Evolutionary conservation across 1,284 basidiomycete species (phyloP), one percentile per base, ranked within the genome.

Genomic region (Rhizoctonia solani): DNA sequence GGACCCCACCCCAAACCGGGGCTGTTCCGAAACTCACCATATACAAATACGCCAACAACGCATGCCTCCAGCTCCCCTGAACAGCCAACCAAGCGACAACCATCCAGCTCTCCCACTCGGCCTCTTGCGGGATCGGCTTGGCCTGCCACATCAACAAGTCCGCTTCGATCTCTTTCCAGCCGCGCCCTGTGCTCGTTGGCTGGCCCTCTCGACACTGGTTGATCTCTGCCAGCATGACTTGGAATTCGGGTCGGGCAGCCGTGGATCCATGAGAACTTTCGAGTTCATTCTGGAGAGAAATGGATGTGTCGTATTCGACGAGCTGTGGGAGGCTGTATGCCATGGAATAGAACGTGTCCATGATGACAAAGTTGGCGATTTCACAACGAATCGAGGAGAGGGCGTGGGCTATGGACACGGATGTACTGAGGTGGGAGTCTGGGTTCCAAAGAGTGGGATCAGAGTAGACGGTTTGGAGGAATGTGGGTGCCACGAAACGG

Each of bases 11-110:
- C 37, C 8, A 39, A 16, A 39, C 37, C 37, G 16, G 37, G 8
- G 9, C 16, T 8, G 37, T 8, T 39, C 8, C 37, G 37, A n/a
- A 8, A 25, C 42, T 32, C 4, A 61, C 56, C 56, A 61, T 61
- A 25, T 61, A 61, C 21, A 61, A 50, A 21, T 61, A 61, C 16
- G 50, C 46, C n/a, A 61, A 32, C 9, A 41, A 14, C 11, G 34
- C 34, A 42, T 56, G 54, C 27, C 54, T 56, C 54, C 54, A 56
- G 3, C 42, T 27, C 19, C 42, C 59, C 16, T 61, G 56, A 21
- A 50, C 21, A 4, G 44, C 44, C 5, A 61, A 14, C 32, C 42
- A 30, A 21, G 46, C 30, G n/a, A 61, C 32, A 0, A 39, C 21
- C 56, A 19, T 19, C 44, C 8, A 50, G 8, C 44, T 49, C 16